Evolutionary conservation across 2,329 filamentous ascomycete genomes (phyloP), one percentile per base, ranked within the genome.

Genomic region (Beauveria brongniartii): DNA sequence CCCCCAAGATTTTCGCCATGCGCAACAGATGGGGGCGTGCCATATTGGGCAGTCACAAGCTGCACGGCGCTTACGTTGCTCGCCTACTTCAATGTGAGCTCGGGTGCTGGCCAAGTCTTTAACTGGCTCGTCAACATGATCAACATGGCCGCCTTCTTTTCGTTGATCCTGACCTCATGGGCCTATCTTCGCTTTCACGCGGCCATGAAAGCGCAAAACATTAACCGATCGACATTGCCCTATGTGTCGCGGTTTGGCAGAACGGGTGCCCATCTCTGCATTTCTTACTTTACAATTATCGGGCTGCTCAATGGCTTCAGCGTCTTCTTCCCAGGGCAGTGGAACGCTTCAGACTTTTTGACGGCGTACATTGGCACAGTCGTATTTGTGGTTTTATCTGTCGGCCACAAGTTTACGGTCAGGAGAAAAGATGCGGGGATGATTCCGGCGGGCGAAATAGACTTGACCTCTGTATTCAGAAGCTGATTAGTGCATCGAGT

Each of bases 281-380:
- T 46, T 18, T 5, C 61, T 8, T 57, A 50, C 3, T 64, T 62
- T 7, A 24, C 50, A 1, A 22, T 64, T 40, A 73, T 88, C 26
- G 74, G 74, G 2, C 69, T 88, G 2, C 78, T 87, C 67, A 87
- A 87, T 63, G 86, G 86, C 1, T 88, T 88, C 68, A 41, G 22
- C 1, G 63, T 67, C 8, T 68, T 69, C 50, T 63, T 67, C 34
- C 63, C 62, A 1, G 59, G 51, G 1, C 5, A 65, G n/a, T 69
- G 65, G 64, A 62, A 62, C 0, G n/a, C 60, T 3, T 55, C 51
- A 4, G 54, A 58, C 0, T 67, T 67, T 67, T 20, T 66, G 9
- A 65, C 64, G 1, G 64, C 63, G 0, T 68, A 65, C 18, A 62
- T 67, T 8, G 62, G 65, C 0, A 63, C 63, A 5, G 61, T 59